phyloP scores from a whole-genome alignment of 192 early-diverging fungal genomes.

The Coemansia sp. region DNA sequence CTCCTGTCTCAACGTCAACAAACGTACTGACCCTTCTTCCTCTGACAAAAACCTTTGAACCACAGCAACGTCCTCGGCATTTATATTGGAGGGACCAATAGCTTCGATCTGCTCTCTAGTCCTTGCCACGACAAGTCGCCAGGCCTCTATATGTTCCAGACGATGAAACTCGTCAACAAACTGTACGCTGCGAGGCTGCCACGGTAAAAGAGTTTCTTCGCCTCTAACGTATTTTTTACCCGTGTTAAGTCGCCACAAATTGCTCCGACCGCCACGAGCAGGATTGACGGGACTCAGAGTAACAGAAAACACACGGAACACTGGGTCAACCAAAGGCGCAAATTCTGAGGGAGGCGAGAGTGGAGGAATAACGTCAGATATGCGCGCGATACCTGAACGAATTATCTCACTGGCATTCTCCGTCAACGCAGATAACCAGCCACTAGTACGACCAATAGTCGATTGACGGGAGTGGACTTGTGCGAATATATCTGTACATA shows the following conservation, averaged over 20 bases:
- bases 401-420: slow-evolving; percentile 20
- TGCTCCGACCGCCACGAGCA: slow-evolving; percentile 57
- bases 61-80: neutral
- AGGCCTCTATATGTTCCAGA: slow-evolving; percentile 26
- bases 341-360: neutral
- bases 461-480: slow-evolving; percentile 63
- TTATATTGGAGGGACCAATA: neutral
- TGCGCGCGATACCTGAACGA: slow-evolving; percentile 1
- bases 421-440: slow-evolving; percentile 24
- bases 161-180: slow-evolving; percentile 60
- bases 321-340: slow-evolving; percentile 30
- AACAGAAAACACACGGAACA: slow-evolving; percentile 63
- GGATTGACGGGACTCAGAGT: slow-evolving; percentile 59
- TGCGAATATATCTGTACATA: slow-evolving; percentile 63
- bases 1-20: slow-evolving; percentile 16
- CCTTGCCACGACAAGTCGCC: slow-evolving; percentile 36
- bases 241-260: slow-evolving; percentile 71
- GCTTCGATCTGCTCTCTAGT: slow-evolving; percentile 31
- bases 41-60: neutral
- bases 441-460: slow-evolving; percentile 1
- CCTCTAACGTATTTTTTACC: slow-evolving; percentile 71
- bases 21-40: neutral
- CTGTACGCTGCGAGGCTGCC: slow-evolving; percentile 73
- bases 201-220: slow-evolving; percentile 66
- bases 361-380: slow-evolving; percentile 9